Percentiles rank a stretch among this genome's conserved stretches.
Conservation (phyloP, 495 filamentous ascomycete species). For the Terfezia boudieri region DNA sequence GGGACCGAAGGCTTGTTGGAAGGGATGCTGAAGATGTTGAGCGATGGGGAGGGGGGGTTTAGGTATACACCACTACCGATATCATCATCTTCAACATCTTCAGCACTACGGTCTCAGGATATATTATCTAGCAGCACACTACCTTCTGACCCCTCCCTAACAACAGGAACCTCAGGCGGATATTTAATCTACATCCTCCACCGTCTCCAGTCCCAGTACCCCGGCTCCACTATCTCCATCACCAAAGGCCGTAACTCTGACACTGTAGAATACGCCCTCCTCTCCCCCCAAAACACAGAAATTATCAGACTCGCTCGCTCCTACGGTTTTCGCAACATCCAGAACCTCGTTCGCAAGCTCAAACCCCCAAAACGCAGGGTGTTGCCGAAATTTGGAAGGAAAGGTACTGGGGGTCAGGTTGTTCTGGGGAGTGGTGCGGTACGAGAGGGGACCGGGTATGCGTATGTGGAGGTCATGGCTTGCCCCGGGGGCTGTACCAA, state of each 20-base stretch:
- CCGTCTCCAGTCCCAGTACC: constrained; percentile 43
- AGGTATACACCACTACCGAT: constrained; percentile 21
- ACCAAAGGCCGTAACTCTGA: constrained; percentile 70
- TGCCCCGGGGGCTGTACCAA: constrained; percentile 97
- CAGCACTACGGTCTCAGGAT: constrained; percentile 42
- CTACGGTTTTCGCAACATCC: constrained; percentile 94
- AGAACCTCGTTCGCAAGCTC: constrained; percentile 76
- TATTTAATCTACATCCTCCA: constrained; percentile 64
- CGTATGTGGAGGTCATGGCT: constrained; percentile 96
- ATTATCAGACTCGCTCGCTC: constrained; percentile 69
- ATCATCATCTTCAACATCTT: constrained; percentile 10
- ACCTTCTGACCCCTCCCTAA: constrained; percentile 30
- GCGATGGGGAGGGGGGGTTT: too few species aligned
- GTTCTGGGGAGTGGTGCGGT: constrained; percentile 6
- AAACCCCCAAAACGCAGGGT: constrained; percentile 59
- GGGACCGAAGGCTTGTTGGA: too few species aligned
- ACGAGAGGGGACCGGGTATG: constrained; percentile 33
- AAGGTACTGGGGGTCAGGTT: constrained; percentile 20
- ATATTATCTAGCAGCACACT: constrained; percentile 8
- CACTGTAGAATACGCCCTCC: constrained; percentile 59
- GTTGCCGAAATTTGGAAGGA: constrained; percentile 31
- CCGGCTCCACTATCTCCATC: constrained; percentile 41
- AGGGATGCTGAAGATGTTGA: too few species aligned
- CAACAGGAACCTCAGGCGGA: constrained; percentile 59
- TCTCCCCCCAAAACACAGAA: constrained; percentile 21